Conservation (phyloP, 164 flowering plant genomes). For the Chloranthus sessilifolius region DNA sequence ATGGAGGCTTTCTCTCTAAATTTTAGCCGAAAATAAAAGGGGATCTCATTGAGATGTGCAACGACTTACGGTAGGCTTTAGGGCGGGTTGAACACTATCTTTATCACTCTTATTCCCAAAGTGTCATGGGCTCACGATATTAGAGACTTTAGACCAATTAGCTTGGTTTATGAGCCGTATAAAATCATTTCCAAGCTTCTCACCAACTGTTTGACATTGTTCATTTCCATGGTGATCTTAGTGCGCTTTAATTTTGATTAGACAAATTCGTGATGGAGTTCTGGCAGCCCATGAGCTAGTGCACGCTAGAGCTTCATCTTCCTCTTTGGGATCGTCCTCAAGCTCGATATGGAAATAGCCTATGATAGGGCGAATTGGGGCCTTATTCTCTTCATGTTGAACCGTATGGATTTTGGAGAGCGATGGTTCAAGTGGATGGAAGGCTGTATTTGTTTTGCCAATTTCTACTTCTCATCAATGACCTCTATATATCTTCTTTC, state of each 20-base stretch:
- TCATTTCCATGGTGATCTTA: neutral
- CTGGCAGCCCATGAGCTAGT: neutral
- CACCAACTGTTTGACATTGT: neutral
- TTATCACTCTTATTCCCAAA: neutral
- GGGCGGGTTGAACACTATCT: neutral
- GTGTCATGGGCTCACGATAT: neutral
- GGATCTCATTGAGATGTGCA: neutral
- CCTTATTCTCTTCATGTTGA: neutral
- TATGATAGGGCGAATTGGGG: neutral
- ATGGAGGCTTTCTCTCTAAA: neutral
- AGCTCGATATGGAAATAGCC: neutral
- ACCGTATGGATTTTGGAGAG: neutral
- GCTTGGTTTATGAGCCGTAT: neutral
- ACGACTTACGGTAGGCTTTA: neutral
- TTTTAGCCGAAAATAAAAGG: neutral
- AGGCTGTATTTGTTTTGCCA: neutral
- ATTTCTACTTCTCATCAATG: too few relatives aligned
- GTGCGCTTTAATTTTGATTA: neutral
- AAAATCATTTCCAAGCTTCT: neutral
- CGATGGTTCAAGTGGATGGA: neutral
- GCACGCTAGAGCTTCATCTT: neutral
- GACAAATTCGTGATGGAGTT: neutral
- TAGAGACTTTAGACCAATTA: neutral
- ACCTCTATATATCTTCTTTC: too few relatives aligned
- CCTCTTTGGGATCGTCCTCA: neutral